A percentile compares a stretch with the other conserved stretches of the same genome.
phyloP scores from a whole-genome alignment of 2,329 filamentous ascomycete genomes.

The Talaromyces sp. region DNA sequence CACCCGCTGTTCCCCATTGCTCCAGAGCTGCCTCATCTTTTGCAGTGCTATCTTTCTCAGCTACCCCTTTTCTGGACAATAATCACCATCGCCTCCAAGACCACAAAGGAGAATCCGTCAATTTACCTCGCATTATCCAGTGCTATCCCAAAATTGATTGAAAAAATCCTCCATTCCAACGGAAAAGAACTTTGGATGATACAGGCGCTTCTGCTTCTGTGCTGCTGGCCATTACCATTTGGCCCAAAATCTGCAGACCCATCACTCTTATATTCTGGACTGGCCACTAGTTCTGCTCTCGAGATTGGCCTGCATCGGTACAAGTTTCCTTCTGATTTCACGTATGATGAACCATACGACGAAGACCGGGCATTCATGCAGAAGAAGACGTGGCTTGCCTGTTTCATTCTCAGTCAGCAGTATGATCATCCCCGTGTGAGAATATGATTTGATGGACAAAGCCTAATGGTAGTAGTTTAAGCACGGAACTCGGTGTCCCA shows the following conservation, averaged over 20 bases:
- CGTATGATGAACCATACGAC: background rate
- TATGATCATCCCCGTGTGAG: background rate
- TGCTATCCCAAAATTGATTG: background rate
- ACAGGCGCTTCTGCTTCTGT: background rate
- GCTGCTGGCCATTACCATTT: background rate
- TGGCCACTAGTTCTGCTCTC: background rate
- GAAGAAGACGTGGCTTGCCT: background rate
- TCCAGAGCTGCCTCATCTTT: background rate
- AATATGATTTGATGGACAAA: background rate
- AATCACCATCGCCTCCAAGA: background rate
- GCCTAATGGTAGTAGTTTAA: background rate
- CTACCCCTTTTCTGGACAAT: background rate
- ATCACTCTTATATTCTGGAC: background rate
- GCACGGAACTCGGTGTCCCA: background rate
- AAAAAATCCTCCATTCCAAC: background rate
- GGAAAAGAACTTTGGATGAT: background rate
- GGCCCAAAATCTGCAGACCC: background rate
- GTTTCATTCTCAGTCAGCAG: background rate
- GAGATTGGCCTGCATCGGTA: background rate
- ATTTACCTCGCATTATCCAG: background rate
- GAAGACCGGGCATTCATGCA: background rate
- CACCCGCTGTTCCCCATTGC: background rate
- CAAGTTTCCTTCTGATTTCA: background rate
- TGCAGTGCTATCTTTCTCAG: background rate
- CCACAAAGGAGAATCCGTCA: background rate